Conservation (phyloP, 1,284 basidiomycete species). For the Cryptococcus jaspeensis region DNA sequence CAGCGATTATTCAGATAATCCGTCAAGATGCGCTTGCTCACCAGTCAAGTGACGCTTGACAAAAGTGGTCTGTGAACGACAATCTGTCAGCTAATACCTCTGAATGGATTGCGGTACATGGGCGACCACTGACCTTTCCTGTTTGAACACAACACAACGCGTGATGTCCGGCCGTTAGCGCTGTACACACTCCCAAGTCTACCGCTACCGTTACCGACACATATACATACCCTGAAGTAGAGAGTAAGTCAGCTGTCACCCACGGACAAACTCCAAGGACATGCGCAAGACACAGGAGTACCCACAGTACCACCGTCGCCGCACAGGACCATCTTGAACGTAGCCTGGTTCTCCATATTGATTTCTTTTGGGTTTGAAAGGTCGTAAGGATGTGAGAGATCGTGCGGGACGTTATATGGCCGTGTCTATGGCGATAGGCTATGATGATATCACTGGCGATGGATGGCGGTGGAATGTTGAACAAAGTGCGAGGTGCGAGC, state of each 20-base stretch:
- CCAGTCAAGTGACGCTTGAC: conserved; percentile 99
- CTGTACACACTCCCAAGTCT: not conserved
- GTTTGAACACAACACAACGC: not conserved
- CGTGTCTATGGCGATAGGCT: not conserved
- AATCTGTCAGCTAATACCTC: conserved; percentile 1
- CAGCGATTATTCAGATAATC: not conserved
- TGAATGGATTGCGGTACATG: not conserved
- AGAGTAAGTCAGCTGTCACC: not conserved
- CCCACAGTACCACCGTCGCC: conserved; percentile 97
- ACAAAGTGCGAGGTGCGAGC: too few relatives aligned
- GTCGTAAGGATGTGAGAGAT: too few relatives aligned
- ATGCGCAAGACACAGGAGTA: conserved; percentile 1
- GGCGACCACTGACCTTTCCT: conserved; percentile 48
- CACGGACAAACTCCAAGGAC: not conserved
- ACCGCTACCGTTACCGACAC: not conserved
- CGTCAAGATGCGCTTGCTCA: conserved; percentile 16
- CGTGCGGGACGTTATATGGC: too few relatives aligned
- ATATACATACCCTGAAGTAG: conserved; percentile 7
- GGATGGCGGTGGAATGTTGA: too few relatives aligned
- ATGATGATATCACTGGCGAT: conserved; percentile 5
- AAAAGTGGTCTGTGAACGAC: conserved; percentile 74
- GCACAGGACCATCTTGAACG: conserved; percentile 96
- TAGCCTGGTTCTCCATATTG: conserved; percentile 63
- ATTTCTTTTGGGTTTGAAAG: not conserved
- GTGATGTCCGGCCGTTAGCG: not conserved